Evolutionary conservation across 169 alveolate species (phyloP), one percentile per base, ranked within the genome.

Genomic region (Plasmodium coatneyi): DNA sequence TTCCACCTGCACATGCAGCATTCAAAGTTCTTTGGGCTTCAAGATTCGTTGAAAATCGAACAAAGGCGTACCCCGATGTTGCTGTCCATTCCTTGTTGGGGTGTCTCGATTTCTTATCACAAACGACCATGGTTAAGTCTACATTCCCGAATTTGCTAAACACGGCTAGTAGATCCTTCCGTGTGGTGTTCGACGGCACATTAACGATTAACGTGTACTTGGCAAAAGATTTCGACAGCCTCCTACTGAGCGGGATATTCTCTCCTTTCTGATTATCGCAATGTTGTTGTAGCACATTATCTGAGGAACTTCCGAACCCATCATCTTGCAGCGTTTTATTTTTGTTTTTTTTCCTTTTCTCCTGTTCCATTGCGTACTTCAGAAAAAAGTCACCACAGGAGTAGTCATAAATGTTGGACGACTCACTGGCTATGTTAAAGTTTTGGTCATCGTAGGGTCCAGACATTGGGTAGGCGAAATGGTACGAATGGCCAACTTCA

Each of bases 71-170:
- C 12, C 97, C 97, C 16, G 95, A 81, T 7, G 97, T 93, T 25
- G 97, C 96, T 0, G 97, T 95, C 97, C 97, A 95, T 84, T 95
- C 97, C 54, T 83, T 95, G 79, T 95, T 82, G 9, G 97, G 97
- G 66, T 95, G 96, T 54, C 97, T 82, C 46, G 93, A 90, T 72
- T 92, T 82, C 76, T 93, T 93, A 84, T 95, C 96, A 80, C 97
- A 95, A 16, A 95, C 97, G 7, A 95, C 97, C 92, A 93, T 93
- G 41, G 96, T 91, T 49, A 95, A 87, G 71, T 95, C 96, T 3
- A 95, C 96, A 49, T 82, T 84, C n/a, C 97, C 97, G 76, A 52
- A 95, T n/a, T 92, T 83, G 46, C 96, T 92, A 70, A 92, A 95
- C 5, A 89, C 93, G 22, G 91, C n/a, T 36, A 76, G 82, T 71